Base-by-base conservation (phyloP, 805 yeast species). In the Wickerhamomyces tratensis region DNA sequence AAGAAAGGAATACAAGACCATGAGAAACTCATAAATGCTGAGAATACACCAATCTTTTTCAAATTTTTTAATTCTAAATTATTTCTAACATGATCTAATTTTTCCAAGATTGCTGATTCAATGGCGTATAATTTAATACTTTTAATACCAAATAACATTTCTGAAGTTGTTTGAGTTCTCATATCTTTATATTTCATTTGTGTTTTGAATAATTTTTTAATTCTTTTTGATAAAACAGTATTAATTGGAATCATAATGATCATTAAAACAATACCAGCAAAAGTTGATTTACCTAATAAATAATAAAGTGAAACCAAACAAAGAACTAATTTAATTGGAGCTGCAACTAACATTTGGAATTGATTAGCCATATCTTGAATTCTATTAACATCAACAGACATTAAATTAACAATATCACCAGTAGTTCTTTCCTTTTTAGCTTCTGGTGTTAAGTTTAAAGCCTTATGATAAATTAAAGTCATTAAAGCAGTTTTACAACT, bases 1-100 rank as follows among this genome's bases (percentile, higher is more conserved):
- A 91, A 65, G 55, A 83, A 85, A 27, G 99, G 98, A 33, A 95
- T 85, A 52, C 86, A 71, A 43, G 76, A 80, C 79, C 94, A 93
- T 42, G 86, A 75, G 62, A 88, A 85, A 48, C 71, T 74, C 31
- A 85, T 73, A 38, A 79, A 61, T 2, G 95, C 91, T 52, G 75
- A 74, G 54, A 80, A 77, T 26, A 77, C 59, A 51, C 94, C 89
- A 68, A 87, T 82, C 51, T 68, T 77, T 50, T 72, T 77, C 62
- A 93, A 72, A 51, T 85, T 89, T 30, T 71, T 71, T 60, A 89
- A 74, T 63, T 89, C 96, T 53, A 82, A 80, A 38, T 86, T 86
- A 57, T 91, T 87, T 72, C 99, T 82, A 25, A 91, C 68, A 43
- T 69, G 71, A 10, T 64, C 51, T 11, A 82, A 58, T 46, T 71